Conservation (phyloP, 257 asterid species). For the Nicotiana sylvestris region DNA sequence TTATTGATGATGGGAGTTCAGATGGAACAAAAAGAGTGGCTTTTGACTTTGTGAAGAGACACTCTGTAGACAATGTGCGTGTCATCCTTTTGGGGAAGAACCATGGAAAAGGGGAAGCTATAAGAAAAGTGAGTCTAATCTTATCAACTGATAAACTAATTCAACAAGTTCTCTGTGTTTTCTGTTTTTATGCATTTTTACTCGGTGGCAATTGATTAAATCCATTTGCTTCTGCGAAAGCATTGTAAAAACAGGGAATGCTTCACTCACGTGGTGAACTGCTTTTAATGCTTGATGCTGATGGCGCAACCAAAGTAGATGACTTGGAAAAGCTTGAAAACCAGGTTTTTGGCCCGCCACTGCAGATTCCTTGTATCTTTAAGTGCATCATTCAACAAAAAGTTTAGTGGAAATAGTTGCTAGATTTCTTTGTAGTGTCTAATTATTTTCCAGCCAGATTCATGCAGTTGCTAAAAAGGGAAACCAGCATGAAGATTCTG, state of each 20-base stretch:
- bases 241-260: constrained; percentile 90
- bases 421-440: constrained; percentile 24
- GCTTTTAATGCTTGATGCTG: constrained; percentile 98
- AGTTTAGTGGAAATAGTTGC: background rate
- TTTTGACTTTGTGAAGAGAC: constrained; percentile 76
- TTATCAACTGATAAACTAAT: constrained; percentile 12
- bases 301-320: constrained; percentile 86
- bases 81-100: constrained; percentile 85
- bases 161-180: constrained; percentile 1
- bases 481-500: constrained; percentile 43
- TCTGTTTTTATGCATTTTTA: background rate
- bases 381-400: background rate
- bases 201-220: constrained; percentile 34
- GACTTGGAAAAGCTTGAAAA: constrained; percentile 97
- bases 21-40: constrained; percentile 87
- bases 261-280: constrained; percentile 98
- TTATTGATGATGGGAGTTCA: constrained; percentile 92
- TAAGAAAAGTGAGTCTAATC: constrained; percentile 80
- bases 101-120: constrained; percentile 99
- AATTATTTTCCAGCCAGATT: constrained; percentile 57
- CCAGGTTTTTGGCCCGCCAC: constrained; percentile 56
- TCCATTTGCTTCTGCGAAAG: constrained; percentile 74
- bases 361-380: background rate
- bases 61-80: constrained; percentile 78
- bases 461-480: constrained; percentile 68